Percentiles rank a stretch among this genome's conserved stretches.
Conservation (phyloP, 257 asterid species). For the Scutellaria baicalensis region DNA sequence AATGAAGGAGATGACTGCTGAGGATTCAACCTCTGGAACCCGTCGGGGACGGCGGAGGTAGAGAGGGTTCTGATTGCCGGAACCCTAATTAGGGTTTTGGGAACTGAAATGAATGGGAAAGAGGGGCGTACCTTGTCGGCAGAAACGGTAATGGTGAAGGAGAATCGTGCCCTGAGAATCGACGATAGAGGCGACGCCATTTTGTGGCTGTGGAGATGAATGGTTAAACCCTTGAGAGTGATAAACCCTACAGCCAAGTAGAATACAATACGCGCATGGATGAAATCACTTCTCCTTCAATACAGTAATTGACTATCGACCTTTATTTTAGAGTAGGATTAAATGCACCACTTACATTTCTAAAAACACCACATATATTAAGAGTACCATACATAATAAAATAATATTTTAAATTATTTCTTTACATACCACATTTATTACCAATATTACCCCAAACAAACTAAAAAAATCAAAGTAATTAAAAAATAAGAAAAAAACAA, state of each 20-base stretch:
- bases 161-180: conserved; percentile 34
- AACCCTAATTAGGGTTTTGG: conserved; percentile 28
- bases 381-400: too few relatives aligned
- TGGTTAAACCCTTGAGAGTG: conserved; percentile 24
- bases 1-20: conserved; percentile 29
- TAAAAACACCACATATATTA: too few relatives aligned
- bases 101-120: conserved; percentile 16
- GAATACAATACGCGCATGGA: not conserved
- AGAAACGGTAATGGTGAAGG: conserved; percentile 19
- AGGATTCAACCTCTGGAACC: conserved; percentile 14
- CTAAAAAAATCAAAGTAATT: too few relatives aligned
- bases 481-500: too few relatives aligned
- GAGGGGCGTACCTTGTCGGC: conserved; percentile 27
- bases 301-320: too few relatives aligned
- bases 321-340: too few relatives aligned
- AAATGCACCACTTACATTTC: too few relatives aligned
- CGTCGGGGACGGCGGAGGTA: conserved; percentile 39
- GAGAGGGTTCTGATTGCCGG: conserved; percentile 33
- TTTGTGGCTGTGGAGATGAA: conserved; percentile 11
- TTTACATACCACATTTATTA: too few relatives aligned
- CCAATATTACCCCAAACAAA: too few relatives aligned
- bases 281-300: too few relatives aligned
- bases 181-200: conserved; percentile 44
- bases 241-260: conserved; percentile 18
- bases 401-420: too few relatives aligned